Evolutionary conservation across 1,284 basidiomycete species (phyloP), one percentile per base, ranked within the genome.

Genomic region (Butyriboletus appendiculatus): DNA sequence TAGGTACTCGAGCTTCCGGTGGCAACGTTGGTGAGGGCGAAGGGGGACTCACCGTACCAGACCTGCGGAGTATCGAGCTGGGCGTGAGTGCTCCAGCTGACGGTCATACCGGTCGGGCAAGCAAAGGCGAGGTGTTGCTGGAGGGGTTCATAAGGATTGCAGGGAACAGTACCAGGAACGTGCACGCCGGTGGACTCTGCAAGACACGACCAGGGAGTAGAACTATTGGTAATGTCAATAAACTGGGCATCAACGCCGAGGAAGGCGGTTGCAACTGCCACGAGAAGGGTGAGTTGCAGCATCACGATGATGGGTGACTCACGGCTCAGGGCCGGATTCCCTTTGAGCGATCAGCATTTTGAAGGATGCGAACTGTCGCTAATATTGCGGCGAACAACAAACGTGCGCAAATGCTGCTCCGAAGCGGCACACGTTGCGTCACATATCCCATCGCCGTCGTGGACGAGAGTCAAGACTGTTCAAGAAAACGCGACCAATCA

Each of bases 161-260:
- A 66, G 0, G 64, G 67, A 37, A 66, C 48, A 4, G 59, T 53
- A 4, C 67, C 65, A 34, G 65, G 67, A n/a, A 69, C 51, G 9
- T 66, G 65, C 22, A 68, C 65, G 14, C 65, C 65, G 0, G 59
- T 66, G 2, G 65, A 66, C 52, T 69, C 63, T 39, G 62, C 55
- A 11, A 66, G 45, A 43, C 64, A 66, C 3, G 67, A 59, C 11
- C 35, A 50, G 1, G 50, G 57, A 14, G 48, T 54, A 1, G 66
- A 53, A 3, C 1, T 46, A 33, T 61, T 48, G 40, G 55, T 41
- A 4, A 62, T 41, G 18, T 67, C 58, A 37, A 67, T 61, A 34
- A 53, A 52, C 45, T 69, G 63, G 11, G 66, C 61, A 5, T 51
- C 26, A 15, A 50, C 52, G 35, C 53, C 35, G 4, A 66, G 52